Conservation (phyloP, 148 eudicot species). For the Arctostaphylos glauca region DNA sequence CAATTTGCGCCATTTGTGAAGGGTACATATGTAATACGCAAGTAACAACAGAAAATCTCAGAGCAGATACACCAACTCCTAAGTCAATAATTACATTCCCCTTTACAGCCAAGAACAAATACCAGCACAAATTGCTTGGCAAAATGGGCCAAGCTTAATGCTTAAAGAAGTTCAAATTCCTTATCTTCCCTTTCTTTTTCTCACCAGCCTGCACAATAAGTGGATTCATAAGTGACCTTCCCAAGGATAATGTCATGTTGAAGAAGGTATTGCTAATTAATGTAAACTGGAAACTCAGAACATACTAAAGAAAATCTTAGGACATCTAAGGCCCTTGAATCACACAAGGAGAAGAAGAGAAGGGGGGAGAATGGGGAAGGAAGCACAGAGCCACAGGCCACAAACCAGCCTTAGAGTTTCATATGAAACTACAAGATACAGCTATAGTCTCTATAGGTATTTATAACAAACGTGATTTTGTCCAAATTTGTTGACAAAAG, state of each 20-base stretch:
- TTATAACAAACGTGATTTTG: too few relatives aligned
- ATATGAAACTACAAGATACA: too few relatives aligned
- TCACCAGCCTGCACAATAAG: conserved; percentile 35
- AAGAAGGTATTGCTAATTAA: background rate
- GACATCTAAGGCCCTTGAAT: background rate
- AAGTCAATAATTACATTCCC: background rate
- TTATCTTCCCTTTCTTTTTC: conserved; percentile 40
- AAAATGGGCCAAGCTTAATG: background rate
- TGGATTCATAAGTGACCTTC: background rate
- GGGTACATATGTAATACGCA: background rate
- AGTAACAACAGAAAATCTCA: background rate
- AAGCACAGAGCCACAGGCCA: background rate
- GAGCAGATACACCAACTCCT: background rate
- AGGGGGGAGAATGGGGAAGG: background rate
- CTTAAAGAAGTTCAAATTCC: conserved; percentile 19
- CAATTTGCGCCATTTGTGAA: background rate
- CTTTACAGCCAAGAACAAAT: background rate
- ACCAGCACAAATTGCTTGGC: background rate
- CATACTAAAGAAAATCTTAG: background rate
- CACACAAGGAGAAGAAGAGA: background rate
- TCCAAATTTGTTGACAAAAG: too few relatives aligned
- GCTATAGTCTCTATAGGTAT: too few relatives aligned
- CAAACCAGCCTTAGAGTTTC: background rate
- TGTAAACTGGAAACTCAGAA: background rate
- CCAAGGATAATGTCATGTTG: background rate